Percentiles rank a stretch among this genome's conserved stretches.
phyloP scores from a whole-genome alignment of 2,329 filamentous ascomycete genomes.

The Diaporthe nobilis region DNA sequence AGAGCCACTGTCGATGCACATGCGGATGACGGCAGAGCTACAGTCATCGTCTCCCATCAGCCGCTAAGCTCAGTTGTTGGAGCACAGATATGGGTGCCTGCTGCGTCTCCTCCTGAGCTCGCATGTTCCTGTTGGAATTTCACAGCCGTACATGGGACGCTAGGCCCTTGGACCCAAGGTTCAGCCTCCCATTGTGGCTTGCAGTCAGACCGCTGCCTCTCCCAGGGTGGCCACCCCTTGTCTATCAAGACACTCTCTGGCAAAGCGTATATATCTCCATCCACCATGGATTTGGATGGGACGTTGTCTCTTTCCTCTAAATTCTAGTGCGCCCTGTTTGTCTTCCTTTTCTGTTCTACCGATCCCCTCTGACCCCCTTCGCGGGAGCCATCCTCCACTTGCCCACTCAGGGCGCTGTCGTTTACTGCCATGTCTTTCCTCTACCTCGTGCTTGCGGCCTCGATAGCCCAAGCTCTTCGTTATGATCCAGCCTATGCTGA shows the following conservation, averaged over 20 bases:
- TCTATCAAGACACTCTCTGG: background rate
- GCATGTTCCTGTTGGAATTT: background rate
- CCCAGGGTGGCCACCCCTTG: constrained; percentile 2
- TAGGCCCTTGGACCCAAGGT: constrained; percentile 11
- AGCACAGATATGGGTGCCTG: constrained; percentile 5
- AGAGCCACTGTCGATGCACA: background rate
- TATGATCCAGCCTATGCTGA: constrained; percentile 51
- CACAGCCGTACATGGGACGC: constrained; percentile 16
- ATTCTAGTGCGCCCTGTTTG: background rate
- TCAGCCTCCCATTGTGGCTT: constrained; percentile 20
- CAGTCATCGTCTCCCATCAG: constrained; percentile 14
- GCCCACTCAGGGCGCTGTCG: constrained; percentile 40
- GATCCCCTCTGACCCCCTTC: background rate
- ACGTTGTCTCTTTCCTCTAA: background rate
- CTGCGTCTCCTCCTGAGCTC: constrained; percentile 13
- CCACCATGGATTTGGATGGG: background rate
- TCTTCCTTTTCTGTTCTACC: background rate
- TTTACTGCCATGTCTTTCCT: constrained; percentile 41
- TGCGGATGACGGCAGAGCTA: constrained; percentile 28
- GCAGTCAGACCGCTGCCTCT: constrained; percentile 16
- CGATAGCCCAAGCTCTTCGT: constrained; percentile 45
- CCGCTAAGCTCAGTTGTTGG: constrained; percentile 4
- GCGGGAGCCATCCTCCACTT: background rate
- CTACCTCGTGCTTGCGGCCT: constrained; percentile 39
- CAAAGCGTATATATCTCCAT: constrained; percentile 20